Percentiles rank a stretch among this genome's conserved stretches.
Conservation (phyloP, 2,329 filamentous ascomycete genomes). For the Colletotrichum liriopes region DNA sequence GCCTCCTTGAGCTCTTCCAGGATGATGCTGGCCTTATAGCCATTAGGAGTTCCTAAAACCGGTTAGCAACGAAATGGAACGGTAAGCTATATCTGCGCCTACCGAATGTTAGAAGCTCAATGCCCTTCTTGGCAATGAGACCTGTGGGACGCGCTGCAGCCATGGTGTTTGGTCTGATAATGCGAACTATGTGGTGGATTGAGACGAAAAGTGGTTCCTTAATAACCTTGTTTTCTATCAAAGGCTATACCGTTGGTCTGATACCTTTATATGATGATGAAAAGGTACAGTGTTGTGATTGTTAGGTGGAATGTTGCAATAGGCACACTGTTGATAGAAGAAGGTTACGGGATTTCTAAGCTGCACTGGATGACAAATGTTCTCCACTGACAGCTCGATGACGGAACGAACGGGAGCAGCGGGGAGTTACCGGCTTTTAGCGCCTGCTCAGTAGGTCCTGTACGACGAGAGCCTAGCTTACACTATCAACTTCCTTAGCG, state of each 20-base stretch:
- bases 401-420: background rate
- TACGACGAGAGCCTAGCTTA: background rate
- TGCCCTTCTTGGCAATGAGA: slow-evolving; percentile 73
- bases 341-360: background rate
- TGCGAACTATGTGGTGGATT: background rate
- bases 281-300: background rate
- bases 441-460: background rate
- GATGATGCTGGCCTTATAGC: slow-evolving; percentile 72
- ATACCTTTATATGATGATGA: background rate
- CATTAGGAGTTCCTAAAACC: slow-evolving; percentile 65
- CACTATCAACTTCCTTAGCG: background rate
- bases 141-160: slow-evolving; percentile 57
- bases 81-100: slow-evolving; percentile 49
- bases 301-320: background rate
- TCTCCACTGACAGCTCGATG: background rate
- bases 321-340: background rate
- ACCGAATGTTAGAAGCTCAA: slow-evolving; percentile 73
- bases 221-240: background rate
- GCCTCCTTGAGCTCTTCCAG: slow-evolving; percentile 78
- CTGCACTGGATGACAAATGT: background rate
- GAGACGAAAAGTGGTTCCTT: background rate
- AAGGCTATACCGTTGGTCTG: background rate
- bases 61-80: slow-evolving; percentile 35
- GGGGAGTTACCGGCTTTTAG: background rate
- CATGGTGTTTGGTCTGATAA: slow-evolving; percentile 3